phyloP scores from a whole-genome alignment of 2,329 filamentous ascomycete species.

The Penicillium sp. region DNA sequence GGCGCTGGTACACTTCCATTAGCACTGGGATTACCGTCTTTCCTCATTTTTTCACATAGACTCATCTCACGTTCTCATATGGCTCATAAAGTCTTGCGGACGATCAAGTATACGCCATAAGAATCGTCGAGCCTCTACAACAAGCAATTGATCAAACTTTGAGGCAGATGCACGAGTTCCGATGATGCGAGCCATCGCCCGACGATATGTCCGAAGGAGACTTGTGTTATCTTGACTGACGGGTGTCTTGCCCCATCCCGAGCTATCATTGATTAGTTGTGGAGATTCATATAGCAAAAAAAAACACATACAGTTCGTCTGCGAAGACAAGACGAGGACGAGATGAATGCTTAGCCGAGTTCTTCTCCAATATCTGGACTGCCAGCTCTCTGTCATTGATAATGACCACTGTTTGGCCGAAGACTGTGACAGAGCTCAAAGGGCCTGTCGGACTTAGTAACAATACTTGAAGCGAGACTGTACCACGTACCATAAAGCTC shows the following conservation, averaged over 20 bases:
- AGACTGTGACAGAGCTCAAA: conserved; percentile 38
- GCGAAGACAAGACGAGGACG: conserved; percentile 32
- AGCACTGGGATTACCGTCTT: neutral
- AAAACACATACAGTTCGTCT: conserved; percentile 37
- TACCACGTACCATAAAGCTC: neutral
- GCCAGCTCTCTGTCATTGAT: conserved; percentile 34
- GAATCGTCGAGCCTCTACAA: conserved; percentile 47
- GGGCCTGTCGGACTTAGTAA: conserved; percentile 24
- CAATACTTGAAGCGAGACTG: neutral
- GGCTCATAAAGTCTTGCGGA: conserved; percentile 43
- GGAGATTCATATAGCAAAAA: neutral
- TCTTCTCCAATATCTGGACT: conserved; percentile 37
- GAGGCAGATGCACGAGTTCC: conserved; percentile 37
- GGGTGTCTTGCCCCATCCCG: conserved; percentile 39
- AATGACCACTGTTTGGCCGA: conserved; percentile 40
- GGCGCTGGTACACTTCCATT: conserved; percentile 23
- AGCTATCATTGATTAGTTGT: conserved; percentile 14
- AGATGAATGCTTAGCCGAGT: conserved; percentile 30
- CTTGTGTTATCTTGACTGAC: conserved; percentile 37
- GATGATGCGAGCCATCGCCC: conserved; percentile 45
- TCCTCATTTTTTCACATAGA: neutral
- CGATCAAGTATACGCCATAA: neutral
- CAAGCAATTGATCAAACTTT: conserved; percentile 44
- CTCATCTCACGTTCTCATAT: conserved; percentile 33
- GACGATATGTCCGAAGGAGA: conserved; percentile 46